A percentile compares a stretch with the other conserved stretches of the same genome.
phyloP scores from a whole-genome alignment of 2,329 filamentous ascomycete species.

The Rutstroemia sydowiana region DNA sequence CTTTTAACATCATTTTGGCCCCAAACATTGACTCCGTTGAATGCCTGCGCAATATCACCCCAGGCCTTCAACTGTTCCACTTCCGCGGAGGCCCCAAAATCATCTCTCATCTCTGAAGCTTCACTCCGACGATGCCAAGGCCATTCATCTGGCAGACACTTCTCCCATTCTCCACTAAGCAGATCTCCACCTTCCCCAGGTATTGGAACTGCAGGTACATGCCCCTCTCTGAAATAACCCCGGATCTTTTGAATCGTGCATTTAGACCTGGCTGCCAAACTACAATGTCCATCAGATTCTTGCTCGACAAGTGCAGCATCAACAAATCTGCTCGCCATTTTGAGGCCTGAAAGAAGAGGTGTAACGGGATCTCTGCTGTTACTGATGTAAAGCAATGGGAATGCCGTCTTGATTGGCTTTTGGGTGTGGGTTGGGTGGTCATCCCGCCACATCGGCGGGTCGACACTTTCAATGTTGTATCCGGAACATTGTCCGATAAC shows the following conservation, averaged over 20 bases:
- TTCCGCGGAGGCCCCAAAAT: neutral
- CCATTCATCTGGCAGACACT: conserved; percentile 24
- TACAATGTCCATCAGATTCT: conserved; percentile 24
- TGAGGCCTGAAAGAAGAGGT: conserved; percentile 27
- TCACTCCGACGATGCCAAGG: conserved; percentile 12
- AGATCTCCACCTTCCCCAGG: conserved; percentile 12
- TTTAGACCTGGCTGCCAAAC: conserved; percentile 17
- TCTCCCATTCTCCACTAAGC: conserved; percentile 21
- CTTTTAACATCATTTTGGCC: neutral
- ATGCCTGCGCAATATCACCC: conserved; percentile 3
- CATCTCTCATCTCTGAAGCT: neutral
- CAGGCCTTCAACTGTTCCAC: neutral
- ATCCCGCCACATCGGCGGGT: conserved; percentile 27
- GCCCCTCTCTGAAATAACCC: conserved; percentile 22
- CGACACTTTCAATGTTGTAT: conserved; percentile 19
- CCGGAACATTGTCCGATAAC: conserved; percentile 23
- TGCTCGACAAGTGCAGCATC: conserved; percentile 26
- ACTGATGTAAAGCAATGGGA: conserved; percentile 34
- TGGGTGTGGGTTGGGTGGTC: conserved; percentile 21
- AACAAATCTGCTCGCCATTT: conserved; percentile 25
- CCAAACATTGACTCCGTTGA: conserved; percentile 1
- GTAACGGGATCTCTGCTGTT: conserved; percentile 35
- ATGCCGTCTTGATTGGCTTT: conserved; percentile 30
- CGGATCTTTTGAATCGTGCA: conserved; percentile 23
- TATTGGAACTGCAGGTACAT: conserved; percentile 19